Base-by-base conservation (phyloP, 352 stramenopile genomes). In the Phytophthora cactorum region DNA sequence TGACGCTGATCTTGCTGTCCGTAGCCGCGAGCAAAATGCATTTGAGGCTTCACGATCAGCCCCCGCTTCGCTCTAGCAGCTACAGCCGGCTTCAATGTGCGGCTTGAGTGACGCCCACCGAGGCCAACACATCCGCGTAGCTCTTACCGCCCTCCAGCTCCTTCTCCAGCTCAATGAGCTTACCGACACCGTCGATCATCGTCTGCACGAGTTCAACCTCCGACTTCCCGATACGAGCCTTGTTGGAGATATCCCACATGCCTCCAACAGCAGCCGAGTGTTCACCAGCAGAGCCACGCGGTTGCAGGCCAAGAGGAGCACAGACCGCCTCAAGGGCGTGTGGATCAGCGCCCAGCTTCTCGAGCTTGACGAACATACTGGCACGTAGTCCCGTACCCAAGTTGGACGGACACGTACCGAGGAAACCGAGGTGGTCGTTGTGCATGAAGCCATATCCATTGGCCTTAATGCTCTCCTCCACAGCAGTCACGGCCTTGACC, bases 201-300 rank as follows among this genome's bases (percentile, higher is more conserved):
- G 94, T 91, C 82, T 98, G 96, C 58, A 98, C 96, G 25, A 98
- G 82, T 69, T 98, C 86, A 4, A 98, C 92, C 70, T 98, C 95
- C 41, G 88, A 97, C 60, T 97, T 97, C 9, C 95, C 95, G 58
- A 98, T 91, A 47, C 93, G 80, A 49, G 97, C 91, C 59, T 97
- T 95, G 84, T 98, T 98, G 6, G 92, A 98, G 62, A 98, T 88
- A 58, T 98, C 95, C 75, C 93, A 98, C 55, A 98, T 92, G 39
- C 93, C 90, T 22, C 88, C 90, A 3, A 84, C 66, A 17, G 86
- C 79, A 14, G 86, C 88, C 36, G 81, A 95, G 72, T 96, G 90
- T 63, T 97, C 89, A 36, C 90, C 90, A 28, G 83, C 82, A 17
- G 84, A 91, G 28, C 89, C 90, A 46, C 90, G 84, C 29, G 90